These are phyloP conservation scores for Immersiella caudata DNA, from an alignment of 495 filamentous ascomycete genomes.

Conservation along the genomic window DNA sequence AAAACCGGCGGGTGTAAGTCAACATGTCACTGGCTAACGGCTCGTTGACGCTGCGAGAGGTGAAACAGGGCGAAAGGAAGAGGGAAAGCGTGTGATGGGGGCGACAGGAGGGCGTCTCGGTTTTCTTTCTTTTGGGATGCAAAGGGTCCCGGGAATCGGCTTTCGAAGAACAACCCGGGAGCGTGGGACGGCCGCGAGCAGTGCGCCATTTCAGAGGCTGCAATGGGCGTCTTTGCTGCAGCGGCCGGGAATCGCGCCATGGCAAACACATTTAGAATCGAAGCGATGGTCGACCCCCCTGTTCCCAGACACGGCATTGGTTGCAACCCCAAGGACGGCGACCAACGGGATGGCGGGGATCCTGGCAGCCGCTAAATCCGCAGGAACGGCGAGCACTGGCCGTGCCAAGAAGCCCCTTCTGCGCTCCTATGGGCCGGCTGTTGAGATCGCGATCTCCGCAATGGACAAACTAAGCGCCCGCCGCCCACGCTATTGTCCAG, in stretches of 20 bases:
- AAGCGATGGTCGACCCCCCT: slow-evolving; percentile 6
- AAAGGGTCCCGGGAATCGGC: neutral
- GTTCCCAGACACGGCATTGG: slow-evolving; percentile 5
- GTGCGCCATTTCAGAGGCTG: neutral
- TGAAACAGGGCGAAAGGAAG: slow-evolving; percentile 6
- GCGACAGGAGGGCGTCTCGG: neutral
- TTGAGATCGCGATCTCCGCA: slow-evolving; percentile 13
- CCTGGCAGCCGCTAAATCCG: slow-evolving; percentile 5
- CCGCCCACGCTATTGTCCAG: slow-evolving; percentile 14
- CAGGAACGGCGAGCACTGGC: slow-evolving; percentile 12
- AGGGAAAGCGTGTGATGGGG: slow-evolving; percentile 7
- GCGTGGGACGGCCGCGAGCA: neutral
- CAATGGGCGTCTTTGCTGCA: neutral
- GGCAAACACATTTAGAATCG: neutral
- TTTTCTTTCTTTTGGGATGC: slow-evolving; percentile 12
- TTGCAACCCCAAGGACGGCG: neutral
- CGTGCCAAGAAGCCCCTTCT: slow-evolving; percentile 14
- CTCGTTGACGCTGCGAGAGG: slow-evolving; percentile 1
- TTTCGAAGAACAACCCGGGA: neutral
- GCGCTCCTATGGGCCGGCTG: slow-evolving; percentile 10
- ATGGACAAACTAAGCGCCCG: slow-evolving; percentile 17
- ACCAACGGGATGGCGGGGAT: slow-evolving; percentile 7
- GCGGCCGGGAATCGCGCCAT: neutral
- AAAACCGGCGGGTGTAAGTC: neutral
- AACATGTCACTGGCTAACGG: slow-evolving; percentile 14